phyloP scores from a whole-genome alignment of 2,329 filamentous ascomycete genomes.

The Neonectria coccinea region DNA sequence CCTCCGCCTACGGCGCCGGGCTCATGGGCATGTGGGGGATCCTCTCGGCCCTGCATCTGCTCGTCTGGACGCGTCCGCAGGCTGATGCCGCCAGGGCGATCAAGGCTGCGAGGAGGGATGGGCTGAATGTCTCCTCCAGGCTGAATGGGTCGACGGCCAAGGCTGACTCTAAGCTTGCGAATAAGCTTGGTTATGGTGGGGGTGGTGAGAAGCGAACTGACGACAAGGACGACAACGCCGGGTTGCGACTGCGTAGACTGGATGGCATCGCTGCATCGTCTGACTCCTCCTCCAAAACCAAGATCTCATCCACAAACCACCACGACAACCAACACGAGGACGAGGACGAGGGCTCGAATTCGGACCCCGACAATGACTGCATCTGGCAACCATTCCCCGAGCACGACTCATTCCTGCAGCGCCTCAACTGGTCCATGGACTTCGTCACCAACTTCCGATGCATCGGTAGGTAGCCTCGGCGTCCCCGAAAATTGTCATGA shows the following conservation, averaged over 20 bases:
- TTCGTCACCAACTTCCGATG: conserved; percentile 67
- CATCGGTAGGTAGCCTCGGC: conserved; percentile 57
- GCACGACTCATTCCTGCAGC: conserved; percentile 58
- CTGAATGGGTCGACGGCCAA: background rate
- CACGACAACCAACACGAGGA: background rate
- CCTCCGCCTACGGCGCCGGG: conserved; percentile 62
- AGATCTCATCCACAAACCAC: background rate
- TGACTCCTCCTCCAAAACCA: background rate
- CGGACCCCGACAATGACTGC: conserved; percentile 57
- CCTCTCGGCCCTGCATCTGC: conserved; percentile 60
- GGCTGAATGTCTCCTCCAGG: no score
- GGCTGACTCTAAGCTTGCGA: background rate
- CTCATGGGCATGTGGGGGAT: conserved; percentile 64
- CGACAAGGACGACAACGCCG: conserved; percentile 20
- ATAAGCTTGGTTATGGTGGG: background rate
- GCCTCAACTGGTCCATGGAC: conserved; percentile 68
- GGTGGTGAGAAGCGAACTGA: background rate
- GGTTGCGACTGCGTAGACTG: conserved; percentile 36
- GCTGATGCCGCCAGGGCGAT: conserved; percentile 66
- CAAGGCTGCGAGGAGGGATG: conserved; percentile 44
- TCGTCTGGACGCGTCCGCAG: conserved; percentile 68
- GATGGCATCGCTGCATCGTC: background rate
- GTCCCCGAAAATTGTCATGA: background rate
- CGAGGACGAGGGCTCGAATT: background rate
- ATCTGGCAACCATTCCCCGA: conserved; percentile 71